These are phyloP conservation scores for Aspergillus fumigatiaffinis DNA, from an alignment of 2,329 filamentous ascomycete genomes.

Conservation along the genomic window DNA sequence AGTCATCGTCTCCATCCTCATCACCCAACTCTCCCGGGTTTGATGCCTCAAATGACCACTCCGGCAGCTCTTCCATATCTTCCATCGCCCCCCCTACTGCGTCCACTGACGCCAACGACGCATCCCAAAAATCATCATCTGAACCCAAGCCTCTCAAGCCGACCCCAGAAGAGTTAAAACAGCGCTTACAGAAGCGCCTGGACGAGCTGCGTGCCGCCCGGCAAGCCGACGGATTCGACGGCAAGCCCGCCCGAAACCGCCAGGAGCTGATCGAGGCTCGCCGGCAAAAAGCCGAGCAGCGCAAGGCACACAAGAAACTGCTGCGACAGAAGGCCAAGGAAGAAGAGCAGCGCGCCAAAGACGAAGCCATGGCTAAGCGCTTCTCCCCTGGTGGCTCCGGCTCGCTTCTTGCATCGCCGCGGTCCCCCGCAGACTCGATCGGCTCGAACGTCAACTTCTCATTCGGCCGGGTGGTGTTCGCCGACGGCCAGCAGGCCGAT, in stretches of 20 bases:
- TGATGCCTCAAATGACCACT: conserved; percentile 52
- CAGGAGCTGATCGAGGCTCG: conserved; percentile 90
- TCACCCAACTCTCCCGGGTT: conserved; percentile 54
- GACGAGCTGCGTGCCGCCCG: conserved; percentile 78
- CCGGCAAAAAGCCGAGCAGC: conserved; percentile 79
- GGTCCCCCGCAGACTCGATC: conserved; percentile 45
- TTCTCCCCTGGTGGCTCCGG: conserved; percentile 56
- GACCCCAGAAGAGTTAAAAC: conserved; percentile 70
- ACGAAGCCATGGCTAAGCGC: conserved; percentile 54
- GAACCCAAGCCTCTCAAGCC: conserved; percentile 61
- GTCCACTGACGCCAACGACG: conserved; percentile 24
- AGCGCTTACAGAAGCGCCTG: conserved; percentile 76
- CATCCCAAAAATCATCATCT: conserved; percentile 21
- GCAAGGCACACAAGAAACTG: conserved; percentile 86
- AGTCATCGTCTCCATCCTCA: conserved; percentile 40
- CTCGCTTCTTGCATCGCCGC: conserved; percentile 53
- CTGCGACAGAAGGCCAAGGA: conserved; percentile 70
- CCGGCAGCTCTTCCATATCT: conserved; percentile 63
- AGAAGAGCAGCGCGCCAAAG: conserved; percentile 65
- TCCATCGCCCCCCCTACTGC: conserved; percentile 53
- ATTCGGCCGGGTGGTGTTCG: conserved; percentile 88
- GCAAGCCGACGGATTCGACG: conserved; percentile 81
- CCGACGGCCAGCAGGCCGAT: conserved; percentile 76
- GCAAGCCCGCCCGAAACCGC: conserved; percentile 76
- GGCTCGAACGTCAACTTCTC: conserved; percentile 65